phyloP scores from a whole-genome alignment of 768 basidiomycete genomes.

The Leccinellum albellum region DNA sequence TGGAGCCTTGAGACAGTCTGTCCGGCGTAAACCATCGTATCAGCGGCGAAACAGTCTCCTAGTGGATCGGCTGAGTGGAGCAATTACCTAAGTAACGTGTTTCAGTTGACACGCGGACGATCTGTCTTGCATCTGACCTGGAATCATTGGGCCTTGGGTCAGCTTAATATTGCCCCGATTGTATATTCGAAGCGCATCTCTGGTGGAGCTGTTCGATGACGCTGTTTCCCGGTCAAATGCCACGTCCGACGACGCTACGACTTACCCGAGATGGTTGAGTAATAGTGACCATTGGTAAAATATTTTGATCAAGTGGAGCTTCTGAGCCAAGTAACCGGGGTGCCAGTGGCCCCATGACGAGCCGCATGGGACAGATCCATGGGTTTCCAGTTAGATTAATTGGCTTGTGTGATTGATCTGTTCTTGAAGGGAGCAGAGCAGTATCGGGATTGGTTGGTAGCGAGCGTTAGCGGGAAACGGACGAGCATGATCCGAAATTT shows the following conservation, averaged over 20 bases:
- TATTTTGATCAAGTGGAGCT: slow-evolving; percentile 14
- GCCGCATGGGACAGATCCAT: slow-evolving; percentile 7
- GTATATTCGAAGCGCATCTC: neutral
- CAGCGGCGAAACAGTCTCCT: neutral
- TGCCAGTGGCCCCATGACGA: neutral
- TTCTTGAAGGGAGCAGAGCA: neutral
- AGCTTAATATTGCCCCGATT: neutral
- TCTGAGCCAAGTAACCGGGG: neutral
- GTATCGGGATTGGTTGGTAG: neutral
- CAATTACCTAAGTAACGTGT: slow-evolving; percentile 8
- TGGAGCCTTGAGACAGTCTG: too few relatives aligned
- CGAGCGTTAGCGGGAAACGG: slow-evolving; percentile 9
- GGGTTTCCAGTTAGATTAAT: too few relatives aligned
- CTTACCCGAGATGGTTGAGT: neutral
- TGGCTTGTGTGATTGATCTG: neutral
- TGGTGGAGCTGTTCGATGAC: neutral
- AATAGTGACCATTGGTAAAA: neutral
- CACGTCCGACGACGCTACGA: neutral
- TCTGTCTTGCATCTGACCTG: neutral
- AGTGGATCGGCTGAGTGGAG: slow-evolving; percentile 21
- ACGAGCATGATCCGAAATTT: slow-evolving; percentile 21
- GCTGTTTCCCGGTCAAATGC: neutral
- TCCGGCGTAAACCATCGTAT: too few relatives aligned
- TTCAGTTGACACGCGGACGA: slow-evolving; percentile 14
- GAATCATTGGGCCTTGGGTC: neutral